These are phyloP conservation scores for Trichoderma cornu-damae DNA, from an alignment of 2,329 filamentous ascomycete species.

Conservation along the genomic window DNA sequence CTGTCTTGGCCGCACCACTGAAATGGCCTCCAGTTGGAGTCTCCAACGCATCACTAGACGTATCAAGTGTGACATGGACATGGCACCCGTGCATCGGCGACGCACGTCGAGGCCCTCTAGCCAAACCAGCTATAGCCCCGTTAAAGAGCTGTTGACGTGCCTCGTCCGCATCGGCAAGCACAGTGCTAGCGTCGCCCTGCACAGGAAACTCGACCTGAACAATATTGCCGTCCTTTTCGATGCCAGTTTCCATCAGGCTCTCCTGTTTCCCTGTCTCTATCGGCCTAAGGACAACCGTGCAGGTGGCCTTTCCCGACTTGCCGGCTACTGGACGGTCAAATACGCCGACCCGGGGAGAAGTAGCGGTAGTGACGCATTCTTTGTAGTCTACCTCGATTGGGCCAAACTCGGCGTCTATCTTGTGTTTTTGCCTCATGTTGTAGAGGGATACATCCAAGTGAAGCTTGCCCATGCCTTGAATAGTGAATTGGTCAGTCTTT, in stretches of 20 bases:
- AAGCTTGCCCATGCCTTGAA: conserved; percentile 94
- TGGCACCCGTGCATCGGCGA: conserved; percentile 75
- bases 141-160: conserved; percentile 62
- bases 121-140: conserved; percentile 75
- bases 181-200: conserved; percentile 44
- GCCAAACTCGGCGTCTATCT: conserved; percentile 79
- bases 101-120: conserved; percentile 73
- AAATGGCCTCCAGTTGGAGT: conserved; percentile 65
- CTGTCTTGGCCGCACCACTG: conserved; percentile 55
- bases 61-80: conserved; percentile 65
- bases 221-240: conserved; percentile 66
- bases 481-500: conserved; percentile 86
- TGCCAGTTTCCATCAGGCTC: conserved; percentile 37
- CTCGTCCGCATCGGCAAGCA: conserved; percentile 46
- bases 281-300: conserved; percentile 63
- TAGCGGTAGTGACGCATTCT: conserved; percentile 63
- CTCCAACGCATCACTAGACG: conserved; percentile 46
- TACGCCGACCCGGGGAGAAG: conserved; percentile 52
- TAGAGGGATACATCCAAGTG: conserved; percentile 92
- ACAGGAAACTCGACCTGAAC: conserved; percentile 52
- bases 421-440: conserved; percentile 81
- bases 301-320: conserved; percentile 71
- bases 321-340: conserved; percentile 79
- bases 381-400: conserved; percentile 94
- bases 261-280: conserved; percentile 42